Evolutionary conservation across 108 stramenopile species (phyloP), one percentile per base, ranked within the genome.

Genomic region (Nannochloropsis gaditana): DNA sequence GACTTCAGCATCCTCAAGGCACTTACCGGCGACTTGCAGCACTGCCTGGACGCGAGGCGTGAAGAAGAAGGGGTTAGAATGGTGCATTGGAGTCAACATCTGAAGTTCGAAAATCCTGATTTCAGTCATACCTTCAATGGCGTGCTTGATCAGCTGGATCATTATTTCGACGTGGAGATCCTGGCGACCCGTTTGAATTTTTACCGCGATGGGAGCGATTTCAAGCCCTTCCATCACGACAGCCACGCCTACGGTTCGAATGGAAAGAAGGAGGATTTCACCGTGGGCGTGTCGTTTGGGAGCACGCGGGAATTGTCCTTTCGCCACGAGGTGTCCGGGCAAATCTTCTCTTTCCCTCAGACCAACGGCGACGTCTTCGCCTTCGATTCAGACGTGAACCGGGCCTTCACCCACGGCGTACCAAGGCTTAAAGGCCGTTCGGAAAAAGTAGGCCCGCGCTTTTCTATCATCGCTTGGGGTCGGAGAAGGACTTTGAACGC

Each of bases 391-490:
- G 59, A 73, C 15, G 59, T 73, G 8, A 73, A 73, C n/a, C 15
- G 59, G n/a, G 6, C 59, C 2, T 73, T 73, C n/a, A 73, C 59
- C n/a, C 59, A 73, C 59, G 59, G 59, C 19, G 59, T 73, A 2
- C 59, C 59, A 1, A 73, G 3, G 59, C 15, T 73, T 4, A 73
- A 73, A n/a, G 59, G 59, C 15, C 19, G 59, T 73, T 15, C 59
- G 19, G 59, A 73, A n/a, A 73, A 73, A n/a, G 59, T n/a, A 73
- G 59, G 59, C 3, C 59, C 59, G 5, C 15, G 59, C 19, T 73
- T 73, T 73, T 73, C 59, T n/a, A 73, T 73, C 59, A 73, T 73
- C n/a, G 59, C 59, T 73, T 73, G 59, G 59, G 59, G 59, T 15
- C 15, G 59, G 59, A 73, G 59, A n/a, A 15, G 59, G 59, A 73